Conservation (phyloP, 208 protist species). For the Crithidia thermophila region DNA sequence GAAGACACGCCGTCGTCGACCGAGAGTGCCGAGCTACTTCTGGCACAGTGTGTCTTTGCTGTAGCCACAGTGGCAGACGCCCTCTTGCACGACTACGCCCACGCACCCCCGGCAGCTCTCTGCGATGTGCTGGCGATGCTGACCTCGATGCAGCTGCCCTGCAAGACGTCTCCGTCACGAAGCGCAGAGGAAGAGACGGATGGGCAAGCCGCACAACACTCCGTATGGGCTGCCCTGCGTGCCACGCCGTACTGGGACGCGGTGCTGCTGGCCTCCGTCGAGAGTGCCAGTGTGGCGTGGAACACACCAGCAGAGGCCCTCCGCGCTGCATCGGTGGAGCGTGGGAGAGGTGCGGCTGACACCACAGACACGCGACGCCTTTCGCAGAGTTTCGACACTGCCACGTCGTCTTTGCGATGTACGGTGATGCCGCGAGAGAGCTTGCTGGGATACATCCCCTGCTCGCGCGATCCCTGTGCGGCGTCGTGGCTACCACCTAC, state of each 20-base stretch:
- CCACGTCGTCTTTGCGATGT: neutral
- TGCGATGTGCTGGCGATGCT: conserved; percentile 35
- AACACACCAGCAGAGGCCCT: neutral
- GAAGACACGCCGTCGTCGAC: too few species aligned
- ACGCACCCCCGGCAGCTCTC: conserved; percentile 31
- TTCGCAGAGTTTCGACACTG: neutral
- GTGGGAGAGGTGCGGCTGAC: too few species aligned
- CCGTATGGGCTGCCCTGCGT: conserved; percentile 20
- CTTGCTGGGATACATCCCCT: conserved; percentile 25
- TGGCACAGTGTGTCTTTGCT: conserved; percentile 38
- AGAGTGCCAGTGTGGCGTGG: conserved; percentile 17
- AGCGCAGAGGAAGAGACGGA: neutral
- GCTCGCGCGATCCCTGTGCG: conserved; percentile 9
- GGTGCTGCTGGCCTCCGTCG: conserved; percentile 10
- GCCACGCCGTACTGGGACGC: conserved; percentile 20
- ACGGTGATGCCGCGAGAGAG: conserved; percentile 5
- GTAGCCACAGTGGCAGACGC: conserved; percentile 40
- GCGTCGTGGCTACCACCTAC: conserved; percentile 19
- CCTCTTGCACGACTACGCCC: conserved; percentile 57
- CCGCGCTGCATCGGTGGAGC: neutral
- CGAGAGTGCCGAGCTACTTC: neutral
- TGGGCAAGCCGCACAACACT: neutral
- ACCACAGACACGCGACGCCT: too few species aligned
- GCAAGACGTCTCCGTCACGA: neutral
- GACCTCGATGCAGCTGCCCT: neutral